These are phyloP conservation scores for Parietichytrium sp. DNA, from an alignment of 108 stramenopile species.

Conservation along the genomic window DNA sequence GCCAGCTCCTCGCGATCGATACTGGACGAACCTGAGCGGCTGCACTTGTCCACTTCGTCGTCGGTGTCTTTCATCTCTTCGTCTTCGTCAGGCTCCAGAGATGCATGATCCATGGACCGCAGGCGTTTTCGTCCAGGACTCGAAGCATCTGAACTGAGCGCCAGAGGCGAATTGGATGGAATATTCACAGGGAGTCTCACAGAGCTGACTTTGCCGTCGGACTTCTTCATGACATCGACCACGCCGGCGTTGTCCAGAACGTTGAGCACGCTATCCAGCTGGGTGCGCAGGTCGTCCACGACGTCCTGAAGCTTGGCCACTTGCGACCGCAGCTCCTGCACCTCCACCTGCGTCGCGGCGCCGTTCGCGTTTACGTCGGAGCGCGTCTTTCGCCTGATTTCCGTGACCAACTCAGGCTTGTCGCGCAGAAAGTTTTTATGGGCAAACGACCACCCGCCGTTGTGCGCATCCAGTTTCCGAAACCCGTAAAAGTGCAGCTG, in stretches of 20 bases:
- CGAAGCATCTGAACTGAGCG: no score
- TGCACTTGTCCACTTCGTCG: no score
- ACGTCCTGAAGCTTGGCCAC: constrained; percentile 19
- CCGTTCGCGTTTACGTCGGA: constrained; percentile 11
- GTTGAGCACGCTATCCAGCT: constrained; percentile 31
- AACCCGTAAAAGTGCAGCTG: constrained; percentile 39
- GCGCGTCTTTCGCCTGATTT: constrained; percentile 32
- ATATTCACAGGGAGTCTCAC: no score
- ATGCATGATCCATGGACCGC: no score
- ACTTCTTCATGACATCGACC: no score
- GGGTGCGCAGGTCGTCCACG: constrained; percentile 8
- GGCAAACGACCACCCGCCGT: constrained; percentile 15
- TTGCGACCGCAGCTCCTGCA: constrained; percentile 12
- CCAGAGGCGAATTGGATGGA: no score
- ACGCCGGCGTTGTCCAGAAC: constrained; percentile 34
- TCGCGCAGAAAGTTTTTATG: constrained; percentile 32
- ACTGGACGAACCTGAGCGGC: no score
- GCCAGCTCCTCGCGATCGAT: no score
- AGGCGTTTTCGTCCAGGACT: no score
- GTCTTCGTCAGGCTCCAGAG: no score
- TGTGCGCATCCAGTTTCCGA: constrained; percentile 28
- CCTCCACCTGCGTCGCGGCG: constrained; percentile 24
- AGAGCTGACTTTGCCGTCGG: no score
- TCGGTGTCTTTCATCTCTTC: no score
- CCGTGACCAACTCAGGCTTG: constrained; percentile 13